Percentiles rank a stretch among this genome's conserved stretches.
phyloP scores from a whole-genome alignment of 306 rosid genomes.

The Lathyrus tuberosus region DNA sequence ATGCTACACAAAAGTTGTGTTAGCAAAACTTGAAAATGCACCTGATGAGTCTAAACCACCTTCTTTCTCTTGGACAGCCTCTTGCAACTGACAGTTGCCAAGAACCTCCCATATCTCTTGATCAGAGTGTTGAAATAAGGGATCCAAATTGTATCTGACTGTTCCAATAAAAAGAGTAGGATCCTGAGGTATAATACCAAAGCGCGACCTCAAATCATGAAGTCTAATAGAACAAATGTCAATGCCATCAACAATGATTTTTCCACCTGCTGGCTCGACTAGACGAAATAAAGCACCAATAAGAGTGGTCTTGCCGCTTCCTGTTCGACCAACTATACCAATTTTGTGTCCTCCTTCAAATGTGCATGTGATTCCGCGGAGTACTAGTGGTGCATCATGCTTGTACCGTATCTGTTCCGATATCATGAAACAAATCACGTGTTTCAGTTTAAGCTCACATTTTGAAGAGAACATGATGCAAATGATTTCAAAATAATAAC shows the following conservation, averaged over 20 bases:
- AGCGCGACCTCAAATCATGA: constrained; percentile 80
- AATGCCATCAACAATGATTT: constrained; percentile 73
- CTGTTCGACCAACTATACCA: constrained; percentile 85
- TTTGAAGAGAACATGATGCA: constrained; percentile 14
- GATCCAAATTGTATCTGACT: constrained; percentile 85
- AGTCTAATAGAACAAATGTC: constrained; percentile 79
- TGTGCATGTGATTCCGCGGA: constrained; percentile 76
- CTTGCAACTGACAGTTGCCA: constrained; percentile 79
- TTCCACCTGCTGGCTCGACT: constrained; percentile 82
- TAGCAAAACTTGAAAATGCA: constrained; percentile 29
- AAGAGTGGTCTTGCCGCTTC: constrained; percentile 90
- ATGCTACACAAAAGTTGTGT: not conserved
- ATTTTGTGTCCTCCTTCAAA: constrained; percentile 84
- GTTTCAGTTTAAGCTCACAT: not conserved
- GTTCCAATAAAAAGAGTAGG: constrained; percentile 56
- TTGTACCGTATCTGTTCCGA: constrained; percentile 71
- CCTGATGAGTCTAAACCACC: constrained; percentile 70
- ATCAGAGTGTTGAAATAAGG: constrained; percentile 71
- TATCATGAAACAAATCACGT: constrained; percentile 26
- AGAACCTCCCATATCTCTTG: constrained; percentile 93
- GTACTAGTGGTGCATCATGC: constrained; percentile 73
- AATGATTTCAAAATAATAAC: constrained; percentile 22
- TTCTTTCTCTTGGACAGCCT: constrained; percentile 71
- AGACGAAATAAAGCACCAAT: constrained; percentile 83
- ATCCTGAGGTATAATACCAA: constrained; percentile 81